Percentiles rank a stretch among this genome's conserved stretches.
phyloP scores from a whole-genome alignment of 768 basidiomycete species.

The Hygrophorus pudorinus region DNA sequence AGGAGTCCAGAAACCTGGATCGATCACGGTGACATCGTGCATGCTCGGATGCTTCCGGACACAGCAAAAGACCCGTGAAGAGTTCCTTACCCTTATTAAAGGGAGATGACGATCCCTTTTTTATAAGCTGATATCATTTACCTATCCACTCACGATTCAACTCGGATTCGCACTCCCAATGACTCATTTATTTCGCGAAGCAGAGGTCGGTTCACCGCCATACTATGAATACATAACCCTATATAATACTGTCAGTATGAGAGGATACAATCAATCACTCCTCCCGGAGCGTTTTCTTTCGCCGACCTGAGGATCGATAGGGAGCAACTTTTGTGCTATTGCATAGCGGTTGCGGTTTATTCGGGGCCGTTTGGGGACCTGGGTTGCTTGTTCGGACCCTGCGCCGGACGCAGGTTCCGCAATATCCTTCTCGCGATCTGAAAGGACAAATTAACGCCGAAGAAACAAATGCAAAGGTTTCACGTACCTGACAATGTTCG shows the following conservation, averaged over 20 bases:
- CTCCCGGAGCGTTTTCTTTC: conserved; percentile 44
- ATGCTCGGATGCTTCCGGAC: conserved; percentile 98
- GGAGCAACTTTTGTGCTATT: conserved; percentile 48
- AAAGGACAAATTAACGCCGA: neutral
- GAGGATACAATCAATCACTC: conserved; percentile 46
- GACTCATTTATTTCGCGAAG: no score
- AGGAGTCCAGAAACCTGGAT: conserved; percentile 96
- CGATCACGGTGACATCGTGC: conserved; percentile 90
- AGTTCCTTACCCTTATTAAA: conserved; percentile 85
- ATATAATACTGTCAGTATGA: no score
- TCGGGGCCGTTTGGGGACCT: conserved; percentile 49
- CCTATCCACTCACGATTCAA: conserved; percentile 15
- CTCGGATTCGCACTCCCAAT: conserved; percentile 12
- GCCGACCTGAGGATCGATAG: conserved; percentile 50
- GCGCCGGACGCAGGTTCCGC: conserved; percentile 24
- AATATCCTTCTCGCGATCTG: conserved; percentile 59
- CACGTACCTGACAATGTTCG: conserved; percentile 56
- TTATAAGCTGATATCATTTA: neutral
- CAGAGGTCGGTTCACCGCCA: no score
- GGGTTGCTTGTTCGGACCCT: conserved; percentile 28
- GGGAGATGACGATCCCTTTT: conserved; percentile 14
- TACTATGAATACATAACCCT: no score
- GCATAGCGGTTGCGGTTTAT: conserved; percentile 49
- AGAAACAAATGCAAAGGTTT: neutral
- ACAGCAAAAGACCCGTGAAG: conserved; percentile 98